Conservation (phyloP, 352 stramenopile genomes). For the Phytophthora tentaculata region DNA sequence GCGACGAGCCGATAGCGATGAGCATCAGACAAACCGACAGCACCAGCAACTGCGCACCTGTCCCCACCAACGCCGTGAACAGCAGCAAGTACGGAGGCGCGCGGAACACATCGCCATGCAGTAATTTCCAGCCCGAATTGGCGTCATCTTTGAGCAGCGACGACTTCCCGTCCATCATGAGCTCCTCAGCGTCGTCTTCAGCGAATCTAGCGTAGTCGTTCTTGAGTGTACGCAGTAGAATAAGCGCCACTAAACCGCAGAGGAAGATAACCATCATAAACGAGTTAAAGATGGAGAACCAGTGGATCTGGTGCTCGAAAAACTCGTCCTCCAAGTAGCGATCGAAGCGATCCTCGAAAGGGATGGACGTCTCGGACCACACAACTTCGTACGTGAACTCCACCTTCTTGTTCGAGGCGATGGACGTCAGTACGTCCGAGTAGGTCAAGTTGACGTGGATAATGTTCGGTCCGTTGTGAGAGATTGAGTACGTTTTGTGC, state of each 20-base stretch:
- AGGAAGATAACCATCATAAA: conserved; percentile 99
- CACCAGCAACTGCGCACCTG: conserved; percentile 95
- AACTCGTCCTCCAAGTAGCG: conserved; percentile 99
- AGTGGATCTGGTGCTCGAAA: conserved; percentile 99
- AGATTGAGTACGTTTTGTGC: conserved; percentile 96
- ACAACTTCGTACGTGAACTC: conserved; percentile 95
- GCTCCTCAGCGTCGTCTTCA: conserved; percentile 85
- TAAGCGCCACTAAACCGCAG: conserved; percentile 93
- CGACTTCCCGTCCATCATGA: conserved; percentile 86
- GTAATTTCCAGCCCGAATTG: conserved; percentile 95
- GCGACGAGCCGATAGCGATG: conserved; percentile 94
- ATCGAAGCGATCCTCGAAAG: conserved; percentile 97
- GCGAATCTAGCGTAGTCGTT: conserved; percentile 95
- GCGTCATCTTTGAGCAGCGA: conserved; percentile 82
- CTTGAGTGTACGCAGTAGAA: conserved; percentile 93
- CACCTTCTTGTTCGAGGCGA: conserved; percentile 88
- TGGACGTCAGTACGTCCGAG: conserved; percentile 87
- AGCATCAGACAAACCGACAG: conserved; percentile 95
- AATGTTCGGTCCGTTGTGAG: conserved; percentile 97
- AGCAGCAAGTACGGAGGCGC: conserved; percentile 92
- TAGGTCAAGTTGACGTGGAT: conserved; percentile 99
- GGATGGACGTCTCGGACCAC: conserved; percentile 92
- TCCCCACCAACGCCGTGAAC: conserved; percentile 96
- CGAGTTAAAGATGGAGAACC: conserved; percentile 98
- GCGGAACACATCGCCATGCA: conserved; percentile 96